Evolutionary conservation across 2,329 filamentous ascomycete genomes (phyloP), one percentile per base, ranked within the genome.

Genomic region (Monilinia laxa): DNA sequence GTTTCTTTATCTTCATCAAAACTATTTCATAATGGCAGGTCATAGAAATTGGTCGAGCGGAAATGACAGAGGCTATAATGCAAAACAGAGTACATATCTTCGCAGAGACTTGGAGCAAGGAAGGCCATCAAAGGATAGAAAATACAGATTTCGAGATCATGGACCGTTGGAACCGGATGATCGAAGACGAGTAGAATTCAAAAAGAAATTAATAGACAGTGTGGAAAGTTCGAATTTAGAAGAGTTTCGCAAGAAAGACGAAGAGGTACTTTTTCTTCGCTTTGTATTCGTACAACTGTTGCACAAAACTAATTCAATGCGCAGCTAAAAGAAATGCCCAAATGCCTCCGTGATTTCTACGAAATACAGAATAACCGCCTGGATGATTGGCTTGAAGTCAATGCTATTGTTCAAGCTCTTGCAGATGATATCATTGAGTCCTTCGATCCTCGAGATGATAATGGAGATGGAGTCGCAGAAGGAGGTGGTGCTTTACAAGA

Each of bases 371-470:
- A 87, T 69, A 76, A 79, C 12, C 76, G 80, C 1, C 73, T 87
- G 14, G 83, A 86, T 68, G 84, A 85, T 69, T 86, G 84, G 84
- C 75, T 85, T 14, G 83, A 87, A 73, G 83, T 87, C 45, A 84
- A 87, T 74, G 81, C 83, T 47, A 78, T 86, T 9, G 85, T 87
- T 54, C 80, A 80, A 69, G 80, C 81, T 31, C 78, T 87, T 51
- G 82, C 84, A 14, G 84, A 86, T 71, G 83, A 87, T 71, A 81
- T 87, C 10, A 78, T 87, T n/a, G 85, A 87, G 67, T 83, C 80
- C 53, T 85, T 87, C 80, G 80, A 84, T 68, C 85, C 85, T 1
- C 63, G 71, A 55, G 85, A 87, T 64, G 78, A 81, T 1, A 84
- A 87, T 68, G 78, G 81, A 40, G 85, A 87, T 70, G 84, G 85